Base-by-base conservation (phyloP, 2,329 filamentous ascomycete species). In the Diaporthe capsici region DNA sequence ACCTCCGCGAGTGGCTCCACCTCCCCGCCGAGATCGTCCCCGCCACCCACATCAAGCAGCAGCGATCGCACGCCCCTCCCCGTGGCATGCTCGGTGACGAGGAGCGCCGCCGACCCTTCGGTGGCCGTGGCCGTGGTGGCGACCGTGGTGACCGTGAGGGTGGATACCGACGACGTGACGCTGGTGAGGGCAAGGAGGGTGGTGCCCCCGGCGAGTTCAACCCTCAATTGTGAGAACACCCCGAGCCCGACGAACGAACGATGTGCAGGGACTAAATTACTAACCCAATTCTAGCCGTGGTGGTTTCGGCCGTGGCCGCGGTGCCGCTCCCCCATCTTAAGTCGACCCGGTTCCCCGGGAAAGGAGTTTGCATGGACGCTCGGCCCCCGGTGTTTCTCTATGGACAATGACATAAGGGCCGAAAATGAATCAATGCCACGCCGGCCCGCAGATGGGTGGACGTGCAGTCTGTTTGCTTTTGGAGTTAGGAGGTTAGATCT, bases 1-100 rank as follows among this genome's bases (percentile, higher is more conserved):
- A 99, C 93, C 96, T 99, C 88, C 96, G 97, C 87, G 97, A 99
- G 92, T 99, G 97, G 97, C 96, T 99, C 84, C 97, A 99, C 90
- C 94, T 99, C 84, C 97, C 97, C 84, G 96, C 97, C 86, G 97
- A 99, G 93, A 98, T 99, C 86, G 97, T 99, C 82, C 97, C 97
- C 83, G 95, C 97, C 85, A 99, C 97, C 85, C 97, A 99, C 94
- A 98, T 99, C 91, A 99, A 99, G 95, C 96, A 98, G 92, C 95
- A 98, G 92, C 95, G 97, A 88, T 97, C 95, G 84, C 95, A 98
- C 89, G 96, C 95, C 90, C 96, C 96, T 88, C 96, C 97, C 85
- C 96, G 97, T 85, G 97, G 97, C 86, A 98, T 99, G 97, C 93
- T 98, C 90, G 95, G 95, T 83, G 96, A 98, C 86, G 89, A 90